phyloP scores from a whole-genome alignment of 1,139 yeast species.

The Zygosaccharomyces pseudobailii region DNA sequence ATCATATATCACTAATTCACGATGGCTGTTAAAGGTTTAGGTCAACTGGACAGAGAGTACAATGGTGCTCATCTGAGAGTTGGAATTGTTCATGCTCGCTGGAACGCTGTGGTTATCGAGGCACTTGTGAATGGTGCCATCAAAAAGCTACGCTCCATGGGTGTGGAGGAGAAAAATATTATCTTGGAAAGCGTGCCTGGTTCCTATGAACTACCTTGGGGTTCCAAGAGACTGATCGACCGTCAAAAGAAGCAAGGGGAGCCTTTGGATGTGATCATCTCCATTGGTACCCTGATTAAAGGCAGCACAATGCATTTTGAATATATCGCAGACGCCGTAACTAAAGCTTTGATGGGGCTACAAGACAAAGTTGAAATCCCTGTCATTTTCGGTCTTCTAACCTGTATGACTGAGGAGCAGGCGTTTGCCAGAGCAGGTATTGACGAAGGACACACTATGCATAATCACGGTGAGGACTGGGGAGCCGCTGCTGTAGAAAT shows the following conservation, averaged over 20 bases:
- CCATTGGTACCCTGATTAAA: conserved; percentile 91
- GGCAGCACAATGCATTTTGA: conserved; percentile 98
- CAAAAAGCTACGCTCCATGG: conserved; percentile 51
- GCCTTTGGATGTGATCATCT: conserved; percentile 79
- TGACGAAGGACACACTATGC: conserved; percentile 58
- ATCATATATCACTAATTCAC: conserved; percentile 7
- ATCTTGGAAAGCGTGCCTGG: conserved; percentile 87
- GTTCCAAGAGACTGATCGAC: conserved; percentile 52
- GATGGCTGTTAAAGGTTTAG: conserved; percentile 82
- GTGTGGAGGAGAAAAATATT: conserved; percentile 74
- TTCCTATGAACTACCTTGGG: conserved; percentile 87
- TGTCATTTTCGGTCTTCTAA: conserved; percentile 86
- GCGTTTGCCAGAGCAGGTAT: conserved; percentile 94
- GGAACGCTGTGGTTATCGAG: conserved; percentile 78
- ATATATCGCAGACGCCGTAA: conserved; percentile 87
- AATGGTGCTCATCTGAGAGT: conserved; percentile 65
- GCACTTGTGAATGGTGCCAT: conserved; percentile 78
- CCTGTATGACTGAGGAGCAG: conserved; percentile 91
- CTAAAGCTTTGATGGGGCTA: conserved; percentile 78
- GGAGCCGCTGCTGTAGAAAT: conserved; percentile 99
- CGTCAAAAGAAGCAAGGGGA: conserved; percentile 43
- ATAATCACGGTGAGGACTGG: conserved; percentile 98
- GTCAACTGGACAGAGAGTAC: conserved; percentile 63
- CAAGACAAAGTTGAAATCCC: conserved; percentile 72
- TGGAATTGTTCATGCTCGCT: conserved; percentile 91